Evolutionary conservation across 2,329 filamentous ascomycete genomes (phyloP), one percentile per base, ranked within the genome.

Genomic region (Cercospora nicotianae): DNA sequence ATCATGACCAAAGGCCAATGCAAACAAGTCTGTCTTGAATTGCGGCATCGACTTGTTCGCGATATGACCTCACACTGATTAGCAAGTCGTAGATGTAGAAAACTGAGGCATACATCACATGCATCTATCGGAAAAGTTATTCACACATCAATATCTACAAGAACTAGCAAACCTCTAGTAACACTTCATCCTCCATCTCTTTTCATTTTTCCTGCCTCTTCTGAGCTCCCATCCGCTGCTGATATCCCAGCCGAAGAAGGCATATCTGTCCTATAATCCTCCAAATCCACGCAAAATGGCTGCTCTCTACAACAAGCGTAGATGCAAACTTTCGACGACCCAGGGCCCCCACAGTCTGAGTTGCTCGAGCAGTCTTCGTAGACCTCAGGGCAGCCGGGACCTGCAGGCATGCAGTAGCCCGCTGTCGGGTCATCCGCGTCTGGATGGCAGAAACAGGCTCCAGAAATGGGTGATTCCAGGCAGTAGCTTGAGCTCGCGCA

Each of bases 251-350:
- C 39, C 5, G 6, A 13, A 60, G 48, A 39, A 23, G 60, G 48
- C 60, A 51, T 26, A 26, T 60, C 61, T 13, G 65, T 61, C 16
- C 63, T 51, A 57, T 71, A 71, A 23, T 70, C 66, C 28, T 36
- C 48, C 23, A 71, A 28, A 51, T 72, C 68, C n/a, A 72, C 70
- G 36, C 70, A 72, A 51, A 72, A 72, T 31, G 70, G 66, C 58
- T 72, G 61, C 36, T 66, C 45, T 30, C 70, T 45, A 57, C 70
- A 72, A 66, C 70, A 72, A 16, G 70, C 67, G 33, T 62, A 68
- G n/a, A 72, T 69, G 51, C 70, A 72, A 1, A 72, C 70, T 28
- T 45, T 63, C 5, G 53, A 28, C 5, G 23, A 28, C 8, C 12
- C 20, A 8, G 64, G 60, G n/a, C 59, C 59, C 2, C 66, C 68